These are phyloP conservation scores for Melaleuca quinquenervia DNA, from an alignment of 345 rosid genomes.

Conservation along the genomic window DNA sequence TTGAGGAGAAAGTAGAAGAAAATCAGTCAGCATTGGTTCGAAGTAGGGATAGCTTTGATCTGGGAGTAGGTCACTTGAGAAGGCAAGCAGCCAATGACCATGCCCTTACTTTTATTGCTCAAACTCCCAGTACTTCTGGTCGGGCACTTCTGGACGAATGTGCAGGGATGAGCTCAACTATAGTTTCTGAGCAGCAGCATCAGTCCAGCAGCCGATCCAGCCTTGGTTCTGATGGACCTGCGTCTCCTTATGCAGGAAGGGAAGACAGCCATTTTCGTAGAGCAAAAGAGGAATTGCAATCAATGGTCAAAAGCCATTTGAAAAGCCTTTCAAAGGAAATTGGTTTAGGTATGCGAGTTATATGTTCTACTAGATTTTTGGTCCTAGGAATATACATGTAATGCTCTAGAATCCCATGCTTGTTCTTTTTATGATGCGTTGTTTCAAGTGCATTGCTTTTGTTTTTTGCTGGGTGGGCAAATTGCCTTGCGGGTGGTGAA, in stretches of 20 bases:
- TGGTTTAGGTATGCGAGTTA: constrained; percentile 43
- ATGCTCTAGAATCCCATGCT: neutral
- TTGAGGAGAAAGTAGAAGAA: constrained; percentile 31
- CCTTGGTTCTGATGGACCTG: constrained; percentile 17
- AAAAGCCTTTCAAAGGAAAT: constrained; percentile 49
- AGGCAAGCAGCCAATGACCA: constrained; percentile 26
- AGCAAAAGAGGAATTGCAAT: constrained; percentile 59
- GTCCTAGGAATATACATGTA: neutral
- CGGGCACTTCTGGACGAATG: constrained; percentile 42
- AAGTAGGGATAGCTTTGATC: constrained; percentile 22
- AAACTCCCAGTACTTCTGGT: constrained; percentile 19
- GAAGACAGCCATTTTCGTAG: constrained; percentile 26
- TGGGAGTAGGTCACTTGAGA: constrained; percentile 29
- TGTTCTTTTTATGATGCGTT: neutral
- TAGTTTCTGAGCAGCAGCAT: constrained; percentile 25
- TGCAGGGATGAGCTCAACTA: constrained; percentile 17
- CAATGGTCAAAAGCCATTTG: constrained; percentile 61
- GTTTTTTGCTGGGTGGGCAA: neutral
- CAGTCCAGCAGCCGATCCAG: constrained; percentile 32
- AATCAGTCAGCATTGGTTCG: constrained; percentile 26
- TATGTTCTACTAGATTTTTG: neutral
- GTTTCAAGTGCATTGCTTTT: neutral
- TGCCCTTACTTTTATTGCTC: constrained; percentile 2
- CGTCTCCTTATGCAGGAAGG: constrained; percentile 13
- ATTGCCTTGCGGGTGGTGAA: neutral